A percentile compares a stretch with the other conserved stretches of the same genome.
Conservation (phyloP, 345 rosid species). For the Crucihimalaya himalaica region DNA sequence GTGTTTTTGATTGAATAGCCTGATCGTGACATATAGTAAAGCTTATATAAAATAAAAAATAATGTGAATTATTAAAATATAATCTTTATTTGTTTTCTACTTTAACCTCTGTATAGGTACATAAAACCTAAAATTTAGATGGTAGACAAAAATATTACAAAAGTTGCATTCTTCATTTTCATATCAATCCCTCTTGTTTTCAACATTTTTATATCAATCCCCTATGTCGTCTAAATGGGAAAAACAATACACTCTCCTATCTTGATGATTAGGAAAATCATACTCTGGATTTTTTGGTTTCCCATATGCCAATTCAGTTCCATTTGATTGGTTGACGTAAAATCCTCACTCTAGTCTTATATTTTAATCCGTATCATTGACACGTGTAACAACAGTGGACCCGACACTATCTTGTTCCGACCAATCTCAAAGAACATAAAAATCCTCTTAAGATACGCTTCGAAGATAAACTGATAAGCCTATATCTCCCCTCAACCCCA, state of each 20-base stretch:
- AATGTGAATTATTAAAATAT: no score
- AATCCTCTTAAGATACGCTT: slow-evolving; percentile 56
- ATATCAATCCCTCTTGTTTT: no score
- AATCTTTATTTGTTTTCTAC: no score
- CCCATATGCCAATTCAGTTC: background rate
- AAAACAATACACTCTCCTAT: background rate
- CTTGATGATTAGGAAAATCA: slow-evolving; percentile 10
- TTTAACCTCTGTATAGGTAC: no score
- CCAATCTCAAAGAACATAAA: slow-evolving; percentile 53
- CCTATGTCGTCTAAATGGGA: no score
- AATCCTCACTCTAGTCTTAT: slow-evolving; percentile 8
- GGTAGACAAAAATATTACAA: no score
- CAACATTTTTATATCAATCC: no score
- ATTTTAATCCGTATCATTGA: background rate
- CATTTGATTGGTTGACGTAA: slow-evolving; percentile 21
- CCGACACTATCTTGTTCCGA: slow-evolving; percentile 52
- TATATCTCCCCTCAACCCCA: slow-evolving; percentile 31
- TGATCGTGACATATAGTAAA: no score
- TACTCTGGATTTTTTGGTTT: background rate
- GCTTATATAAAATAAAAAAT: no score
- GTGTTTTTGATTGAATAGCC: no score
- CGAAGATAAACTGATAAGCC: slow-evolving; percentile 53
- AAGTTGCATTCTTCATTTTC: no score
- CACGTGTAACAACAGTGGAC: slow-evolving; percentile 35
- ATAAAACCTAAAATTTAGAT: no score